phyloP scores from a whole-genome alignment of 2,329 filamentous ascomycete species.

The Fusarium odoratissimum region DNA sequence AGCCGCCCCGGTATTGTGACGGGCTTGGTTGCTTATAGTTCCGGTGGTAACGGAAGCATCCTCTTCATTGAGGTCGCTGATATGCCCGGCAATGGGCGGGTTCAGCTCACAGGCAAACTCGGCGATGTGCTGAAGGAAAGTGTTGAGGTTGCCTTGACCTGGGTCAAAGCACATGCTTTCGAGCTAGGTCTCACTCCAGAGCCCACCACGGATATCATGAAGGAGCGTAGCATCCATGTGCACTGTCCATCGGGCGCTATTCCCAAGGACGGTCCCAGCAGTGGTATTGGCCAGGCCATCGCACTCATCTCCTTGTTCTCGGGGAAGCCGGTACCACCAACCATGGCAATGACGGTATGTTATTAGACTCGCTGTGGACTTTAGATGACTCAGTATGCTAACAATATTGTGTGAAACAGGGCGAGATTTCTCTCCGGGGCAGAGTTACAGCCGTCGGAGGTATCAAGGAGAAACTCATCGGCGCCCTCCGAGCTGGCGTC shows the following conservation, averaged over 20 bases:
- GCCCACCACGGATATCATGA: slow-evolving; percentile 92
- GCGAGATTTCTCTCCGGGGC: slow-evolving; percentile 82
- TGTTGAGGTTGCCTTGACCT: slow-evolving; percentile 94
- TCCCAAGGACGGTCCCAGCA: slow-evolving; percentile 89
- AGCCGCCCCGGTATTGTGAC: slow-evolving; percentile 92
- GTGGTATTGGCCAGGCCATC: slow-evolving; percentile 93
- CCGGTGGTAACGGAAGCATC: slow-evolving; percentile 93
- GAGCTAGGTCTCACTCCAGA: slow-evolving; percentile 86
- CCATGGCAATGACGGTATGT: slow-evolving; percentile 91
- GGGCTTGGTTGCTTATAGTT: slow-evolving; percentile 93
- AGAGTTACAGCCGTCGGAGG: slow-evolving; percentile 94
- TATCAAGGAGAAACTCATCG: slow-evolving; percentile 99
- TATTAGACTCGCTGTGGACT: slow-evolving; percentile 34
- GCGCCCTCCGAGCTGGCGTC: slow-evolving; percentile 90
- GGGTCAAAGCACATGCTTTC: slow-evolving; percentile 97
- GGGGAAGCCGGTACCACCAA: slow-evolving; percentile 86
- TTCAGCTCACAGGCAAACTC: slow-evolving; percentile 95
- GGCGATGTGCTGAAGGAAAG: slow-evolving; percentile 97
- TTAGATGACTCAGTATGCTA: slow-evolving; percentile 35
- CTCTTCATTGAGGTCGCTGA: slow-evolving; percentile 98
- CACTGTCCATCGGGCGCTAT: slow-evolving; percentile 96
- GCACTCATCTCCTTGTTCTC: slow-evolving; percentile 92
- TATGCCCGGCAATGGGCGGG: slow-evolving; percentile 91
- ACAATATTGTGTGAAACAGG: slow-evolving; percentile 55
- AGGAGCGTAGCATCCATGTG: slow-evolving; percentile 91